Evolutionary conservation across 148 eudicot species (phyloP), one percentile per base, ranked within the genome.

Genomic region (Fagopyrum tataricum): DNA sequence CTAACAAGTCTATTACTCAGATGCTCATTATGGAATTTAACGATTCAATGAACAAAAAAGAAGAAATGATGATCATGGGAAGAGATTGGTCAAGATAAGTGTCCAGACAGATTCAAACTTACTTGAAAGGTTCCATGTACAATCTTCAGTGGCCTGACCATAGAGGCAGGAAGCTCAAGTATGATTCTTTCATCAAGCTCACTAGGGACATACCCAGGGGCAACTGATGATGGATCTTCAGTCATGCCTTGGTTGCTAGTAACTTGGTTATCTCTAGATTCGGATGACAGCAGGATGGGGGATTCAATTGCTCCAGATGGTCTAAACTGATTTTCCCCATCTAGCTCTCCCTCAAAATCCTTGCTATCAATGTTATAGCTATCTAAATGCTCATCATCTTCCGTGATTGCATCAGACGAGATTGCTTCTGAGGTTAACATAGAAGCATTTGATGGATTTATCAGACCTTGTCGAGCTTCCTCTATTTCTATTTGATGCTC

Each of bases 201-300:
- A 73, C 90, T 86, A 52, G 91, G 96, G 75, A 96, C 93, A 89
- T 96, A 92, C 39, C 97, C 96, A 73, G 95, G 92, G 53, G 96
- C 87, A 77, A 87, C 81, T 17, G 81, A 86, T n/a, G 89, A 81
- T 68, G 87, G 74, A 76, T 83, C 87, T 53, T 87, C 82, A 70
- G 77, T 79, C 72, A 86, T 70, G 26, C 81, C 94, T 59, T 83
- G 89, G 75, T 83, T 82, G 58, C 82, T 77, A 70, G 79, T 81
- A 77, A 74, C 73, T 78, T 79, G 88, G 70, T 81, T 62, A 67
- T 86, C 82, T 70, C 75, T 49, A 77, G 88, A 81, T 37, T 83
- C 89, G 15, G 78, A 64, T 40, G 88, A 74, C 62, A 71, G 80
- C 78, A 74, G 85, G 61, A 79, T 72, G 11, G 84, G 81, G 72